A percentile compares a stretch with the other conserved stretches of the same genome.
phyloP scores from a whole-genome alignment of 164 flowering plant species.

The Santalum album region DNA sequence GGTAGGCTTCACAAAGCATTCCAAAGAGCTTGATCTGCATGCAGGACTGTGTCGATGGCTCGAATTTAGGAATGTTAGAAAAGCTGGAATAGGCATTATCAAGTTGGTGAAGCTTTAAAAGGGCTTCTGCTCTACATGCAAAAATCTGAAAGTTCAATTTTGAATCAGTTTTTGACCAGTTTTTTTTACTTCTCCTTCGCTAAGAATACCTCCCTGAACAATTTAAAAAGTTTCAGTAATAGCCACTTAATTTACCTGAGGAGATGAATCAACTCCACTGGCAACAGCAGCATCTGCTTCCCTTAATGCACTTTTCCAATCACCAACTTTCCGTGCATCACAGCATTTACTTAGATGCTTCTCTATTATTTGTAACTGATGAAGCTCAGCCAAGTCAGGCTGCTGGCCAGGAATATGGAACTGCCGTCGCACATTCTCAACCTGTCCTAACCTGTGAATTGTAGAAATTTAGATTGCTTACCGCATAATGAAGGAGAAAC shows the following conservation, averaged over 20 bases:
- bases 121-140: conserved; percentile 37
- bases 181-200: background rate
- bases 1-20: conserved; percentile 54
- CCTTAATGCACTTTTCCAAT: conserved; percentile 29
- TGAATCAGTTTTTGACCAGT: conserved; percentile 12
- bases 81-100: conserved; percentile 25
- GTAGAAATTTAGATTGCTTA: conserved; percentile 9
- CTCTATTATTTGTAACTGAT: conserved; percentile 25
- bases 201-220: background rate
- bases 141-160: conserved; percentile 29
- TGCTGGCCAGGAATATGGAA: conserved; percentile 22
- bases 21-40: conserved; percentile 37
- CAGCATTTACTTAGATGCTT: conserved; percentile 23
- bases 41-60: conserved; percentile 14
- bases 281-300: conserved; percentile 34
- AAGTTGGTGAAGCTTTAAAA: conserved; percentile 31
- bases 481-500: conserved; percentile 1
- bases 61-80: conserved; percentile 20
- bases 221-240: background rate
- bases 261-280: conserved; percentile 33
- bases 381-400: conserved; percentile 19
- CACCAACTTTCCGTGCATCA: conserved; percentile 25
- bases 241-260: conserved; percentile 22
- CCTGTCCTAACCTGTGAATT: conserved; percentile 34
- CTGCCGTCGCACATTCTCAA: conserved; percentile 27